Percentiles rank a stretch among this genome's conserved stretches.
phyloP scores from a whole-genome alignment of 2,329 filamentous ascomycete genomes.

The Curvularia eragrostidis region DNA sequence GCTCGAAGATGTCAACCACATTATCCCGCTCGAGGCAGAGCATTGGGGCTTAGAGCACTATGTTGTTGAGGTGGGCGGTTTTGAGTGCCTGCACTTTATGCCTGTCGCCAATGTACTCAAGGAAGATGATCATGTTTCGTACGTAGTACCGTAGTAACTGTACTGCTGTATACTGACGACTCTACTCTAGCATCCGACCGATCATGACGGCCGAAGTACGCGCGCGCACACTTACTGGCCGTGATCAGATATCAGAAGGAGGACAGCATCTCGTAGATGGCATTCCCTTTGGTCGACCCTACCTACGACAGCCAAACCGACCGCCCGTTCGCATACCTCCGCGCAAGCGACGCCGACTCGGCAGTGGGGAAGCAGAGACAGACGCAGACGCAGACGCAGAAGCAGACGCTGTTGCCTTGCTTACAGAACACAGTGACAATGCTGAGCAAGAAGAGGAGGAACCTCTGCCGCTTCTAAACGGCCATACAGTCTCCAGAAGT shows the following conservation, averaged over 20 bases:
- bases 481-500: background rate
- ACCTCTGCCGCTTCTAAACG: background rate
- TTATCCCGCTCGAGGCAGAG: conserved; percentile 79
- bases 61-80: conserved; percentile 76
- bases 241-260: conserved; percentile 79
- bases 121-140: conserved; percentile 85
- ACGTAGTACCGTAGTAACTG: conserved; percentile 44
- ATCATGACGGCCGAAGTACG: conserved; percentile 77
- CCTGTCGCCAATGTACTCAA: conserved; percentile 72
- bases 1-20: conserved; percentile 77
- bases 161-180: conserved; percentile 7
- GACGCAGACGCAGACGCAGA: conserved; percentile 19
- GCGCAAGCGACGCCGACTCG: conserved; percentile 65
- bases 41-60: conserved; percentile 93
- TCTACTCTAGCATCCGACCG: conserved; percentile 70
- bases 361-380: conserved; percentile 37
- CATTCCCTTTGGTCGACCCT: conserved; percentile 79
- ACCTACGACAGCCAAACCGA: conserved; percentile 66
- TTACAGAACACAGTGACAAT: conserved; percentile 19
- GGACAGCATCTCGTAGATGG: conserved; percentile 86
- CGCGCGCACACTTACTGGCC: conserved; percentile 74
- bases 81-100: conserved; percentile 89
- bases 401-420: conserved; percentile 18
- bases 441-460: background rate
- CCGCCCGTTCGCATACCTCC: conserved; percentile 76